These are phyloP conservation scores for Podospora anserina DNA, from an alignment of 495 filamentous ascomycete genomes.

Conservation along the genomic window DNA sequence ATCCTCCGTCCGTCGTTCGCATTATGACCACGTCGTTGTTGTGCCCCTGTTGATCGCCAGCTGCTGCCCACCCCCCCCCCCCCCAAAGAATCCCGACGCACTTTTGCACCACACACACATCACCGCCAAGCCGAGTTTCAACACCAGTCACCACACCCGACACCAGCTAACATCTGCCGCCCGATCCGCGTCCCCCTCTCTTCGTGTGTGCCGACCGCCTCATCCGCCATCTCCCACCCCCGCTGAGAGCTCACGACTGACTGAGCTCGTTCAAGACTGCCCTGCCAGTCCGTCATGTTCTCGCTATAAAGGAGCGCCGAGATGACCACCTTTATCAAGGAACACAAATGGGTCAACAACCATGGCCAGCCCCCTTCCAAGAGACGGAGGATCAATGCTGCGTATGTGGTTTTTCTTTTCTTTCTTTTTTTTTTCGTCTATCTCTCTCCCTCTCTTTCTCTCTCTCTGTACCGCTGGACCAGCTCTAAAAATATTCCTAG, in stretches of 20 bases:
- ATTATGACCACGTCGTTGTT: slow-evolving; percentile 29
- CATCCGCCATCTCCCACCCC: slow-evolving; percentile 3
- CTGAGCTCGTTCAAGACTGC: slow-evolving; percentile 6
- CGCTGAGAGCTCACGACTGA: slow-evolving; percentile 11
- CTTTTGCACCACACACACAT: slow-evolving; percentile 10
- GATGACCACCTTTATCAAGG: slow-evolving; percentile 45
- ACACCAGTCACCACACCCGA: neutral
- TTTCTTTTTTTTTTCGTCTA: slow-evolving; percentile 5
- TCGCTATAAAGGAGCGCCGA: slow-evolving; percentile 30
- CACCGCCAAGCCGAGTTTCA: slow-evolving; percentile 12
- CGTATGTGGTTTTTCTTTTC: slow-evolving; percentile 50
- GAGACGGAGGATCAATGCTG: slow-evolving; percentile 74
- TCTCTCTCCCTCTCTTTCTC: slow-evolving; percentile 23
- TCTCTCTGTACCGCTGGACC: neutral
- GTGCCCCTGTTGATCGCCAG: slow-evolving; percentile 29
- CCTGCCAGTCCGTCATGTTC: slow-evolving; percentile 29
- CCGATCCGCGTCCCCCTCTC: slow-evolving; percentile 1
- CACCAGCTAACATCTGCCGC: slow-evolving; percentile 4
- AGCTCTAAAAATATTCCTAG: slow-evolving; percentile 42
- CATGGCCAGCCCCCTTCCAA: slow-evolving; percentile 80
- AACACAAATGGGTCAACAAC: slow-evolving; percentile 68
- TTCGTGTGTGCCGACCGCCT: neutral
- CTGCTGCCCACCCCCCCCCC: neutral
- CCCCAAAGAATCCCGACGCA: neutral
- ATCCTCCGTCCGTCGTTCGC: slow-evolving; percentile 18